Conservation (phyloP, 768 basidiomycete genomes). For the Leccinum truebloodii region DNA sequence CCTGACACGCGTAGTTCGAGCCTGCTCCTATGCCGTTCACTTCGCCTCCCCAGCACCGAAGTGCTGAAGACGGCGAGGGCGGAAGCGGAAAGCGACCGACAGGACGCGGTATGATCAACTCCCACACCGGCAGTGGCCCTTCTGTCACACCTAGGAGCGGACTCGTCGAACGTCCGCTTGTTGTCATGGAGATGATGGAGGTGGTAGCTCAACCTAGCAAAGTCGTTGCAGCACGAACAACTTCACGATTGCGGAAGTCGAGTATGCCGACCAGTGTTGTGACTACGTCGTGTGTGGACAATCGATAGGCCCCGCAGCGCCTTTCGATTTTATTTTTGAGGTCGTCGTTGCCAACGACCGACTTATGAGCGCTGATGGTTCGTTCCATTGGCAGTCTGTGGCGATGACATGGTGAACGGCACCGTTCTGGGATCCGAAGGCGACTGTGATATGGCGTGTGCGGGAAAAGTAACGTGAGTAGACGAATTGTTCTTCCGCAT, state of each 20-base stretch:
- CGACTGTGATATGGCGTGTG: constrained; percentile 74
- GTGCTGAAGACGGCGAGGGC: no score
- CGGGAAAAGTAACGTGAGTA: constrained; percentile 62
- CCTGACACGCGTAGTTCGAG: no score
- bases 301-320: not conserved
- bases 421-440: constrained; percentile 49
- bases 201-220: no score
- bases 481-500: not conserved
- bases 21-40: no score
- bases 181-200: no score
- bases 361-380: constrained; percentile 8
- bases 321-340: not conserved
- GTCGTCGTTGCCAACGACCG: not conserved
- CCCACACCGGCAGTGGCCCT: no score
- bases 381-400: constrained; percentile 55
- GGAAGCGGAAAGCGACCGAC: no score
- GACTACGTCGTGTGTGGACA: not conserved
- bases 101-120: no score
- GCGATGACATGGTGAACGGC: constrained; percentile 60
- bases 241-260: constrained; percentile 68
- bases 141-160: no score
- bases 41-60: no score
- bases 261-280: constrained; percentile 59
- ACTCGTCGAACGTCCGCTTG: no score
- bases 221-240: constrained; percentile 48